phyloP scores from a whole-genome alignment of 2,329 filamentous ascomycete species.

The Microdochium trichocladiopsis region DNA sequence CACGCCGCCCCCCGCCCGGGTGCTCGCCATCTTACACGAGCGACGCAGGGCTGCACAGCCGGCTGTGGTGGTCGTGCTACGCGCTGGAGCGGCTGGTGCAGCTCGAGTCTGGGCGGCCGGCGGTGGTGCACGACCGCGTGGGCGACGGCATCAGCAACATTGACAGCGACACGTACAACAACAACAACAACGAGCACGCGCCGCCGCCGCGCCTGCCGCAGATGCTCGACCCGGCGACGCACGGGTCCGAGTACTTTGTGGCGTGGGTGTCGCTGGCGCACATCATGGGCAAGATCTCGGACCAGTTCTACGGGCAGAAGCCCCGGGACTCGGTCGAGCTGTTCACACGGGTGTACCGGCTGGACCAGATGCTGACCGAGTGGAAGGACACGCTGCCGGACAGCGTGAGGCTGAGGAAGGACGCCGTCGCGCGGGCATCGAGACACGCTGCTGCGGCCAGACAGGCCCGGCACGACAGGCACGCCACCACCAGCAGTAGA shows the following conservation, averaged over 20 bases:
- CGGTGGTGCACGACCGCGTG: conserved; percentile 10
- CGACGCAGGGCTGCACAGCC: not conserved
- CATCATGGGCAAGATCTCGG: conserved; percentile 8
- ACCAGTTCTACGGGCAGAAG: conserved; percentile 7
- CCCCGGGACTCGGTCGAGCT: not conserved
- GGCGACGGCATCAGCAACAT: conserved; percentile 3
- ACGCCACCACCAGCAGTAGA: not conserved
- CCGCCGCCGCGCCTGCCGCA: not conserved
- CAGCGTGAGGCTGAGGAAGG: conserved; percentile 1
- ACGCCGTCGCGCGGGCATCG: conserved; percentile 1
- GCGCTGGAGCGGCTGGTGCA: conserved; percentile 14
- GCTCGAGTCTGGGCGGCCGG: conserved; percentile 14
- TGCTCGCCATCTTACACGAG: not conserved
- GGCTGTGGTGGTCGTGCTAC: conserved; percentile 12
- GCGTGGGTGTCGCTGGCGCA: conserved; percentile 7
- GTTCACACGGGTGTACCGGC: not conserved
- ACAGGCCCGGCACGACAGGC: too few relatives aligned
- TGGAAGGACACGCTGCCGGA: conserved; percentile 8
- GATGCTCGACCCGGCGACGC: not conserved
- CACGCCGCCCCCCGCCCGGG: not conserved
- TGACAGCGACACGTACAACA: not conserved
- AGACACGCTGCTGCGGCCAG: too few relatives aligned
- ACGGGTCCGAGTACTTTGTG: conserved; percentile 3
- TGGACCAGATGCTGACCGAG: conserved; percentile 8
- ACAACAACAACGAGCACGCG: not conserved